Percentiles rank a stretch among this genome's conserved stretches.
Conservation (phyloP, 768 basidiomycete species). For the Baorangia bicolor region DNA sequence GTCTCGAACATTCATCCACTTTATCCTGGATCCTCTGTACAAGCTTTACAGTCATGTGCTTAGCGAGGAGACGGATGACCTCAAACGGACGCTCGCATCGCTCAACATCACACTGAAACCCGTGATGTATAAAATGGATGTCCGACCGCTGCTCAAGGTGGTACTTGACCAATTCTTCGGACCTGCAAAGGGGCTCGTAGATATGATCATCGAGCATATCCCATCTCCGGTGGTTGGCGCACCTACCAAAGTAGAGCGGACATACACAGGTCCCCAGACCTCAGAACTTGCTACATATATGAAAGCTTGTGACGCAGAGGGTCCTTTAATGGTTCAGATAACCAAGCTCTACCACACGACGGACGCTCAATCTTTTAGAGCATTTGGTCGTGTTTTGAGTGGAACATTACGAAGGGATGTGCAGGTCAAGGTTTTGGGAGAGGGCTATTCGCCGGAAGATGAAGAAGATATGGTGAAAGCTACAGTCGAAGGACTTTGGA, state of each 20-base stretch:
- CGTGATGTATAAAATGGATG: constrained; percentile 98
- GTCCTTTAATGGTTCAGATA: constrained; percentile 90
- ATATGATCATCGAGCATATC: constrained; percentile 87
- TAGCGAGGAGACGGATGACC: constrained; percentile 87
- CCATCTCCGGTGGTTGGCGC: constrained; percentile 74
- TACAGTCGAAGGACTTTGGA: constrained; percentile 84
- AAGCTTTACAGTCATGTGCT: constrained; percentile 95
- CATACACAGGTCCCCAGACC: constrained; percentile 86
- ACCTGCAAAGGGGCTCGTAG: constrained; percentile 82
- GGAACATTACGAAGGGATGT: constrained; percentile 84
- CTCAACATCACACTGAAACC: constrained; percentile 88
- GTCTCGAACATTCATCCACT: constrained; percentile 88
- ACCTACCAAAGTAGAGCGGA: constrained; percentile 68
- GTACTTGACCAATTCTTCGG: constrained; percentile 97
- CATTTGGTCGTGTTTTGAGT: constrained; percentile 92
- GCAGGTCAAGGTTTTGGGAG: constrained; percentile 93
- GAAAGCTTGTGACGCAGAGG: constrained; percentile 78
- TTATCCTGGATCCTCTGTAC: constrained; percentile 94
- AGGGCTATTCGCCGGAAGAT: constrained; percentile 97
- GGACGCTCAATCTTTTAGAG: constrained; percentile 95
- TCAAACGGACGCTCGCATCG: constrained; percentile 73
- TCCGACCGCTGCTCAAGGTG: constrained; percentile 88
- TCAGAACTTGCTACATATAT: constrained; percentile 77
- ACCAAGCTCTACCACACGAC: constrained; percentile 95
- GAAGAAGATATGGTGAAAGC: constrained; percentile 96